phyloP scores from a whole-genome alignment of 208 protist genomes.

The Trichomonas vaginalis region DNA sequence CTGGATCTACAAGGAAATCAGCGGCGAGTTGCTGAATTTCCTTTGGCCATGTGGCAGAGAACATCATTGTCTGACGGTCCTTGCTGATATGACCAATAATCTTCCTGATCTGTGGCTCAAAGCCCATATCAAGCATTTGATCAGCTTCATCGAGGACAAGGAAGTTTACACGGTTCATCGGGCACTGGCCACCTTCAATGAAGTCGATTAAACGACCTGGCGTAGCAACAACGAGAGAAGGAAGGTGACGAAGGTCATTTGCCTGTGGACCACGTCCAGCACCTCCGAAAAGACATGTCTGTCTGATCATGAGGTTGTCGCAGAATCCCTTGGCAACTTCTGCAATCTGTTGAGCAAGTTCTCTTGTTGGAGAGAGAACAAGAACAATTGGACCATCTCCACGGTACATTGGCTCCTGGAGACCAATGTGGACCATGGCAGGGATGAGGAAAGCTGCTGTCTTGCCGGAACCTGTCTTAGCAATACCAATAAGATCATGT shows the following conservation, averaged over 20 bases:
- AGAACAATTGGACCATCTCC: slow-evolving; percentile 60
- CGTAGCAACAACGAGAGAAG: slow-evolving; percentile 61
- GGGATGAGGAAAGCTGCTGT: slow-evolving; percentile 48
- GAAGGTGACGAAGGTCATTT: slow-evolving; percentile 37
- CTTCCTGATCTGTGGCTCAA: slow-evolving; percentile 43
- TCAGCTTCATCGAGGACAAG: slow-evolving; percentile 94
- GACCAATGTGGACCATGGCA: slow-evolving; percentile 48
- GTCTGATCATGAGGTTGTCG: neutral
- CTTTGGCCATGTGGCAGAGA: slow-evolving; percentile 45
- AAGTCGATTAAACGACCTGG: slow-evolving; percentile 71
- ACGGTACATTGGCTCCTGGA: slow-evolving; percentile 33
- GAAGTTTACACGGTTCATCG: slow-evolving; percentile 55
- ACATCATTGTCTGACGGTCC: slow-evolving; percentile 41
- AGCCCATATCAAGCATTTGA: slow-evolving; percentile 74
- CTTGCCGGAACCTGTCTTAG: slow-evolving; percentile 63
- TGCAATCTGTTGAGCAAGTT: slow-evolving; percentile 54
- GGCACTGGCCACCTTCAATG: slow-evolving; percentile 46
- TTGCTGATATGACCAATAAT: slow-evolving; percentile 34
- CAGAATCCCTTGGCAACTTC: slow-evolving; percentile 22
- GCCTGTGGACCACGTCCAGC: slow-evolving; percentile 48
- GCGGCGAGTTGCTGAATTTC: slow-evolving; percentile 85
- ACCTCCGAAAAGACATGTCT: slow-evolving; percentile 50
- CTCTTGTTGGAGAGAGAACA: slow-evolving; percentile 58
- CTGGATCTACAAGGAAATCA: slow-evolving; percentile 59
- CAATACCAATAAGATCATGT: slow-evolving; percentile 39